Conservation (phyloP, 2,329 filamentous ascomycete genomes). For the Cladosporium sp. region DNA sequence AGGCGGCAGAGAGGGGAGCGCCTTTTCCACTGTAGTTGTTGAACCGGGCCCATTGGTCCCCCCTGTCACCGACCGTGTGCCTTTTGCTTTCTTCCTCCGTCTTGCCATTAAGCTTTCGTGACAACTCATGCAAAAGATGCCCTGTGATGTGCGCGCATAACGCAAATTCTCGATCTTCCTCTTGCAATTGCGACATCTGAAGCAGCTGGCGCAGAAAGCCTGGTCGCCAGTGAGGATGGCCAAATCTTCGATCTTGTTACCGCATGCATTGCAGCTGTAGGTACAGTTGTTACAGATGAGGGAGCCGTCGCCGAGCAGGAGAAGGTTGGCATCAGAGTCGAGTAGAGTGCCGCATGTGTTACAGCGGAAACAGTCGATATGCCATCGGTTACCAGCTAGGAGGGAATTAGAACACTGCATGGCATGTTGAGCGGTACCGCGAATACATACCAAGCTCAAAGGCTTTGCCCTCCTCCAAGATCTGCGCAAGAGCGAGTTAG, state of each 20-base stretch:
- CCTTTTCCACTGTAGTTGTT: slow-evolving; percentile 65
- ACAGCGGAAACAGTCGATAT: slow-evolving; percentile 98
- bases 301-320: slow-evolving; percentile 94
- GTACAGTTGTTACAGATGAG: slow-evolving; percentile 99
- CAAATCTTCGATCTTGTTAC: slow-evolving; percentile 96
- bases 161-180: slow-evolving; percentile 96
- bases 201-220: slow-evolving; percentile 95
- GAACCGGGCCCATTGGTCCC: slow-evolving; percentile 16
- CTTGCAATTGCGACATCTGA: slow-evolving; percentile 97
- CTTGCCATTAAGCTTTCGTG: slow-evolving; percentile 95
- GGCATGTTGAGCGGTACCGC: background rate
- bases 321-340: slow-evolving; percentile 95
- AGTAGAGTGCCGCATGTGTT: slow-evolving; percentile 92
- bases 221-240: slow-evolving; percentile 97
- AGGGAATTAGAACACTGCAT: slow-evolving; percentile 28
- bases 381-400: slow-evolving; percentile 90
- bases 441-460: slow-evolving; percentile 80
- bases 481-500: slow-evolving; percentile 50
- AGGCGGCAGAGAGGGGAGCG: slow-evolving; percentile 82
- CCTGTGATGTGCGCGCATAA: slow-evolving; percentile 95
- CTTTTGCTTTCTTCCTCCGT: slow-evolving; percentile 77
- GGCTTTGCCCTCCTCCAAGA: slow-evolving; percentile 96
- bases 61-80: slow-evolving; percentile 37
- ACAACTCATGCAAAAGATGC: slow-evolving; percentile 99
- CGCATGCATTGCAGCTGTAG: slow-evolving; percentile 95